A percentile compares a stretch with the other conserved stretches of the same genome.
Conservation (phyloP, 1,284 basidiomycete genomes). For the Cryptococcus sp. region DNA sequence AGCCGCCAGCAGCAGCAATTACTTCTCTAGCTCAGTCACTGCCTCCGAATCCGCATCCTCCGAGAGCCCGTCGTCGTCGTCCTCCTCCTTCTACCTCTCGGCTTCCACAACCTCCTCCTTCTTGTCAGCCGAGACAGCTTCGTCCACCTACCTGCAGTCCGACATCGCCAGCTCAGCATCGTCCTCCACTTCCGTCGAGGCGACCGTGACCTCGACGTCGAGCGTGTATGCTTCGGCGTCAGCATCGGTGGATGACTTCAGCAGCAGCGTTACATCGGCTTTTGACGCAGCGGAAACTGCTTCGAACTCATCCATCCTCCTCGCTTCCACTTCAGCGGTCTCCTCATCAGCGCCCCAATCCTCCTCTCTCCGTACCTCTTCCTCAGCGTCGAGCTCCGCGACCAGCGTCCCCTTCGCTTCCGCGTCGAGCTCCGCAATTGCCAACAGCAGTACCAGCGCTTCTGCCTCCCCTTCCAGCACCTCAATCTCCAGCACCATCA, state of each 20-base stretch:
- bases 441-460: not conserved
- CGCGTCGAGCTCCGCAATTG: not conserved
- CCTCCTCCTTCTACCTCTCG: slow-evolving; percentile 12
- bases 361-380: no score
- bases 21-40: not conserved
- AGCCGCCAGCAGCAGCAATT: no score
- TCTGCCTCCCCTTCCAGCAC: slow-evolving; percentile 4
- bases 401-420: not conserved
- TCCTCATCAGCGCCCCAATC: no score
- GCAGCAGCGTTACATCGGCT: no score
- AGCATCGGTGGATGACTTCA: no score
- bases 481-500: not conserved
- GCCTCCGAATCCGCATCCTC: slow-evolving; percentile 6
- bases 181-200: no score
- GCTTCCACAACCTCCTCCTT: slow-evolving; percentile 3
- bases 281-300: slow-evolving; percentile 19
- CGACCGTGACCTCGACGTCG: no score
- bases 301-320: slow-evolving; percentile 5
- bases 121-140: slow-evolving; percentile 12
- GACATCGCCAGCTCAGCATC: no score
- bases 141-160: slow-evolving; percentile 1
- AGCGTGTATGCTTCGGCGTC: no score
- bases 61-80: slow-evolving; percentile 3
- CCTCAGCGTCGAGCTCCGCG: no score
- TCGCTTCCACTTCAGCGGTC: no score